phyloP scores from a whole-genome alignment of 1,284 basidiomycete genomes.

The Schizophyllum amplum region DNA sequence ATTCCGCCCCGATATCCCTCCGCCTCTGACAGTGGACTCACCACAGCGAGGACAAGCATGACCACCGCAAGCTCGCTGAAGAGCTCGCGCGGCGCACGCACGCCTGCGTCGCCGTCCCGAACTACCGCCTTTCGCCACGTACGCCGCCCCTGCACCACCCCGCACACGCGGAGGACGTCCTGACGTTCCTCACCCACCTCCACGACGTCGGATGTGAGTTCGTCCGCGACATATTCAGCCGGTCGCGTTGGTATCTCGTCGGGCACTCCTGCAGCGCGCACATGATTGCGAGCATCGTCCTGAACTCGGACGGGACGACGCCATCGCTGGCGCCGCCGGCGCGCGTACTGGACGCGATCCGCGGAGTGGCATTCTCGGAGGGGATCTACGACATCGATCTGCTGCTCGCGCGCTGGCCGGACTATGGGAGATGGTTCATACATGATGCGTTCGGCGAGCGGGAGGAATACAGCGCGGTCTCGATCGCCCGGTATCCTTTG shows the following conservation, averaged over 20 bases:
- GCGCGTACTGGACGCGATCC: constrained; percentile 37
- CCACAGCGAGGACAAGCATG: constrained; percentile 63
- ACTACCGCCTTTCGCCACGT: constrained; percentile 61
- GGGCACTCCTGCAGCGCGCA: constrained; percentile 78
- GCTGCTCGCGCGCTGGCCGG: constrained; percentile 52
- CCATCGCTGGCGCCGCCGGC: constrained; percentile 38
- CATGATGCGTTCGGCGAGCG: constrained; percentile 46
- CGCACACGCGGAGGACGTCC: constrained; percentile 57
- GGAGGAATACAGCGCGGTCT: constrained; percentile 31
- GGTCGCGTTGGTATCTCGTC: constrained; percentile 36
- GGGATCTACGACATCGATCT: constrained; percentile 70
- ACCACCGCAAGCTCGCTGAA: constrained; percentile 46
- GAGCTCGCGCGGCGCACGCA: constrained; percentile 39
- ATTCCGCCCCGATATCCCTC: no score
- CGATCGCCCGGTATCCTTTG: neutral
- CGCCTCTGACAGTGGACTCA: neutral
- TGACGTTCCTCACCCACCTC: constrained; percentile 46
- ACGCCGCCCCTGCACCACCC: constrained; percentile 49
- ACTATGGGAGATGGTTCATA: constrained; percentile 61
- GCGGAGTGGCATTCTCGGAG: constrained; percentile 55
- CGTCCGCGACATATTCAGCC: constrained; percentile 22
- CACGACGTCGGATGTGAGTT: constrained; percentile 35
- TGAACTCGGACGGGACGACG: constrained; percentile 38
- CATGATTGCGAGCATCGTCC: constrained; percentile 64
- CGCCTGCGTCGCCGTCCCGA: constrained; percentile 58